A percentile compares a stretch with the other conserved stretches of the same genome.
These are phyloP conservation scores for Rosellinia necatrix DNA, from an alignment of 2,329 filamentous ascomycete species.

Conservation along the genomic window DNA sequence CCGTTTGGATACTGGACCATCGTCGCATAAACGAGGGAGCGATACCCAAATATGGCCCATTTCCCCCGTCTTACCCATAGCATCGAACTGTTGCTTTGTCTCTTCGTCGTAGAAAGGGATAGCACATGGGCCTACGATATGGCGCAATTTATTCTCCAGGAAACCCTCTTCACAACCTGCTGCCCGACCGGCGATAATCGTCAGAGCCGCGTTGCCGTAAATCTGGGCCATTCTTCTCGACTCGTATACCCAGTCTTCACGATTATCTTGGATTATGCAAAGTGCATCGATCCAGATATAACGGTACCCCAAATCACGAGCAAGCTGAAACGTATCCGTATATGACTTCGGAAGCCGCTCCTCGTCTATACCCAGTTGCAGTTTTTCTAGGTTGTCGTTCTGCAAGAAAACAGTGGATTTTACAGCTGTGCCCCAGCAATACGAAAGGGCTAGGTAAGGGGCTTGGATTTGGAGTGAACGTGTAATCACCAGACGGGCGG, in stretches of 20 bases:
- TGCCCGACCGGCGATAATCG: conserved; percentile 27
- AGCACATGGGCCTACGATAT: conserved; percentile 10
- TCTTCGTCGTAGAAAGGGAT: background rate
- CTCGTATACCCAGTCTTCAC: conserved; percentile 1
- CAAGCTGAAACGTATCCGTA: conserved; percentile 19
- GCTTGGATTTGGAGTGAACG: background rate
- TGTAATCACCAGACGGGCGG: conserved; percentile 18
- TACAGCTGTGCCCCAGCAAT: conserved; percentile 30
- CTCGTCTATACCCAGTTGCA: conserved; percentile 26
- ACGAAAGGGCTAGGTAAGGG: conserved; percentile 33
- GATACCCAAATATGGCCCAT: conserved; percentile 19
- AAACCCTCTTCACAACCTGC: conserved; percentile 27
- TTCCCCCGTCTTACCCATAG: background rate
- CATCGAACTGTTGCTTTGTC: too few species aligned
- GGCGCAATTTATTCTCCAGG: conserved; percentile 12
- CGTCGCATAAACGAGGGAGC: conserved; percentile 5
- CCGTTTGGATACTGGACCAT: conserved; percentile 19
- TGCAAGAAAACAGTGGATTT: conserved; percentile 12
- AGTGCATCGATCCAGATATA: conserved; percentile 37
- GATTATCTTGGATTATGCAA: conserved; percentile 34
- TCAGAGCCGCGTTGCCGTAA: conserved; percentile 27
- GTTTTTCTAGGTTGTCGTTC: conserved; percentile 15
- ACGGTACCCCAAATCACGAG: conserved; percentile 20
- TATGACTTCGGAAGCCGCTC: conserved; percentile 22
- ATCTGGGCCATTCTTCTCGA: conserved; percentile 22